Percentiles rank a stretch among this genome's conserved stretches.
These are phyloP conservation scores for Firmiana major DNA, from an alignment of 345 rosid species.

Conservation along the genomic window DNA sequence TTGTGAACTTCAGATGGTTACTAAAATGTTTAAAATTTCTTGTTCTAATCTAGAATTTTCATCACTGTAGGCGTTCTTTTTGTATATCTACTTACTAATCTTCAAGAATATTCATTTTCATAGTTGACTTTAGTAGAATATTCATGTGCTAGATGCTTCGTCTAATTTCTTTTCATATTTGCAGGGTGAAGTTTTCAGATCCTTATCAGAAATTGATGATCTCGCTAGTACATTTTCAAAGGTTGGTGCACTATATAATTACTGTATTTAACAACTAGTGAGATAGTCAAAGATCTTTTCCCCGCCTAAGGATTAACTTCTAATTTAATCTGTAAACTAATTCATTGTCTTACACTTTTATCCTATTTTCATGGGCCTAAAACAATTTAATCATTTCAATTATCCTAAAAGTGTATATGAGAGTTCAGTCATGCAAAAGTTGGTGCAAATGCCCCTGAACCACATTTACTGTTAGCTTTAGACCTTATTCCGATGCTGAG, in stretches of 20 bases:
- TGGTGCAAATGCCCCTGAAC: neutral
- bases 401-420: neutral
- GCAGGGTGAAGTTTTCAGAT: conserved; percentile 63
- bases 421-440: neutral
- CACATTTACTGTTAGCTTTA: neutral
- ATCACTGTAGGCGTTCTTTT: neutral
- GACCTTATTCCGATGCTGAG: neutral
- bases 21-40: neutral
- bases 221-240: conserved; percentile 77
- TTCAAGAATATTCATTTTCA: neutral
- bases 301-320: neutral
- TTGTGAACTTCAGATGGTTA: neutral
- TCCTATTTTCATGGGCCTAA: neutral
- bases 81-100: neutral
- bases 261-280: neutral
- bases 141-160: neutral
- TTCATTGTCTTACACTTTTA: neutral
- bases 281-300: neutral
- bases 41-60: neutral
- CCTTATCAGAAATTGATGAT: conserved; percentile 76
- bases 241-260: conserved; percentile 44
- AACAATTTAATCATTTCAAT: neutral
- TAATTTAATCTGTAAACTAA: neutral
- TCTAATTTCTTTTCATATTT: conserved; percentile 22
- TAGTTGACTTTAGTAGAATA: neutral